Conservation (phyloP, 805 yeast genomes). For the Hanseniaspora clermontiae region DNA sequence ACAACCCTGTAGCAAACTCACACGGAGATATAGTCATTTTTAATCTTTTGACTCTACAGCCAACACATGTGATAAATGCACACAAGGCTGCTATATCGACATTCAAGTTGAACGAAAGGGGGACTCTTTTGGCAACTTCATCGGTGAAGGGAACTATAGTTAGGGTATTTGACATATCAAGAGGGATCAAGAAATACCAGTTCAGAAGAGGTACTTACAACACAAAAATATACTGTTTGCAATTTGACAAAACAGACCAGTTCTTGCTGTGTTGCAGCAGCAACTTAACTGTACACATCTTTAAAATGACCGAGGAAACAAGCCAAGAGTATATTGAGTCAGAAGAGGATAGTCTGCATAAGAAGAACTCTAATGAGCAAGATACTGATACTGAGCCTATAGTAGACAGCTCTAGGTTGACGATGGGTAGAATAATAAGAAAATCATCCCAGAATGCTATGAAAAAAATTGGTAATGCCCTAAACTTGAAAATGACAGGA, state of each 20-base stretch:
- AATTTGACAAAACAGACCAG: slow-evolving; percentile 57
- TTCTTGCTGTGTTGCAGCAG: slow-evolving; percentile 75
- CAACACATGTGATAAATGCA: slow-evolving; percentile 57
- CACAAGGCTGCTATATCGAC: slow-evolving; percentile 60
- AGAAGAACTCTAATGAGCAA: not conserved
- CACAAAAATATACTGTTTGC: slow-evolving; percentile 62
- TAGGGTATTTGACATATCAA: slow-evolving; percentile 50
- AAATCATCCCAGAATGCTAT: slow-evolving; percentile 69
- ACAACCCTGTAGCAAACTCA: slow-evolving; percentile 17
- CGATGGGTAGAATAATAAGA: slow-evolving; percentile 63
- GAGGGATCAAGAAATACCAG: slow-evolving; percentile 52
- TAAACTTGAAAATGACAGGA: slow-evolving; percentile 74
- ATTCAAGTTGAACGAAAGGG: slow-evolving; percentile 51
- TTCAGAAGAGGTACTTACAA: slow-evolving; percentile 77
- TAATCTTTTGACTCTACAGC: slow-evolving; percentile 48
- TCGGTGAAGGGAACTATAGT: slow-evolving; percentile 69
- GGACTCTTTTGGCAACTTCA: slow-evolving; percentile 56
- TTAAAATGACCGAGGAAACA: slow-evolving; percentile 42
- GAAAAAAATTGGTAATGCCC: slow-evolving; percentile 69
- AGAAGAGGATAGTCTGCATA: slow-evolving; percentile 4
- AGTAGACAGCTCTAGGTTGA: slow-evolving; percentile 55
- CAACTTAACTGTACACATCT: slow-evolving; percentile 86
- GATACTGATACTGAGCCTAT: slow-evolving; percentile 40
- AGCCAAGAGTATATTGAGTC: slow-evolving; percentile 18
- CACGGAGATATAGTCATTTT: slow-evolving; percentile 61